These are phyloP conservation scores for Leucogyrophana mollusca DNA, from an alignment of 768 basidiomycete species.

Conservation along the genomic window DNA sequence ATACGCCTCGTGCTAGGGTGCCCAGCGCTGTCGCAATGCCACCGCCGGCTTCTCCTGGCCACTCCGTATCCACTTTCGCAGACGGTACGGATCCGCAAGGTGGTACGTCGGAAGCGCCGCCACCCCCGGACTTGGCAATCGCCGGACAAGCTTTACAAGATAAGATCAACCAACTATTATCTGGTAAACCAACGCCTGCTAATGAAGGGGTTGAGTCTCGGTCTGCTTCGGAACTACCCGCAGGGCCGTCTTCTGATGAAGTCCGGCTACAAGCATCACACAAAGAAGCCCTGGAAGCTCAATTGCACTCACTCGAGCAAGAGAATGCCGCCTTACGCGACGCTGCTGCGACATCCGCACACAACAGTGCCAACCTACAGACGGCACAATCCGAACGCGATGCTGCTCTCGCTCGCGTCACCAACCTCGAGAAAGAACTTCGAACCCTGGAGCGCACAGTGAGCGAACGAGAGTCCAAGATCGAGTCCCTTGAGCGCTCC, in stretches of 20 bases:
- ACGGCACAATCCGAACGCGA: constrained; percentile 44
- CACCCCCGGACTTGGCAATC: constrained; percentile 35
- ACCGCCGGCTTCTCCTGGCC: constrained; percentile 66
- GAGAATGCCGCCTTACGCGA: constrained; percentile 64
- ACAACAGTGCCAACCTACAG: constrained; percentile 22
- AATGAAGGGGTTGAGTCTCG: constrained; percentile 8
- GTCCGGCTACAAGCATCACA: constrained; percentile 30
- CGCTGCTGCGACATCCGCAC: constrained; percentile 21
- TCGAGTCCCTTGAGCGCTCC: constrained; percentile 47
- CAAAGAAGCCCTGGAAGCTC: constrained; percentile 20
- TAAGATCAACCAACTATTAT: constrained; percentile 44
- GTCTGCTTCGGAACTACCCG: constrained; percentile 20
- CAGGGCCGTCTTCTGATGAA: too few species aligned
- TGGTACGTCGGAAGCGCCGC: constrained; percentile 12
- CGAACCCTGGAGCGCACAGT: constrained; percentile 41
- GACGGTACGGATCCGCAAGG: constrained; percentile 24
- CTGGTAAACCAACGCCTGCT: constrained; percentile 24
- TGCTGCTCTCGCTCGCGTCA: constrained; percentile 35
- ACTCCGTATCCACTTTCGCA: constrained; percentile 31
- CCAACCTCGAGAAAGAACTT: constrained; percentile 43
- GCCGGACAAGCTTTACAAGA: constrained; percentile 46
- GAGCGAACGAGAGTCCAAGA: constrained; percentile 42
- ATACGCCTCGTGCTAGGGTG: constrained; percentile 62
- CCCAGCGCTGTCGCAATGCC: constrained; percentile 82
- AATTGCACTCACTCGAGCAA: constrained; percentile 63